Base-by-base conservation (phyloP, 2,329 filamentous ascomycete species). In the Penicillium sp. region DNA sequence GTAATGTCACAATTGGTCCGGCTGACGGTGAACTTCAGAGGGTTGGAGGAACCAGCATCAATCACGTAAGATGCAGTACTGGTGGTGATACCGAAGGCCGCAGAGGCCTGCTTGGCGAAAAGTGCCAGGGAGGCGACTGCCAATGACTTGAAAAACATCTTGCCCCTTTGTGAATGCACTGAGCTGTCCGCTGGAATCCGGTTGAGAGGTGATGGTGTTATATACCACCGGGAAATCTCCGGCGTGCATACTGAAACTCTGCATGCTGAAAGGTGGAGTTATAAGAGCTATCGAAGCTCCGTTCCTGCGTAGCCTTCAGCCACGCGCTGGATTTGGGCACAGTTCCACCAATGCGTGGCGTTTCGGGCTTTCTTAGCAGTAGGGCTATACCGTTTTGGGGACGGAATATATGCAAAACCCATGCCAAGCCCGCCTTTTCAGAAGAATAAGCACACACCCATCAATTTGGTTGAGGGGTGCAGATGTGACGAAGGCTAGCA, bases 1-100 rank as follows among this genome's bases (percentile, higher is more conserved):
- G 79, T 86, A 67, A 88, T 84, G 60, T 87, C 85, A 60, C 85
- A 87, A 66, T 74, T 86, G 14, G 74, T 75, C 44, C 77, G 74
- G 59, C 73, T 79, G 46, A 85, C 77, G 3, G 77, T 78, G 58
- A 84, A 79, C 36, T 79, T 68, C 48, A 85, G 71, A 3, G 79
- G 53, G 57, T 83, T 81, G 31, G 73, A 53, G 10, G 76, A 79
- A 39, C 76, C 79, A 46, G 79, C 75, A 64, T 82, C 78, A 52
- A 82, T 70, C 47, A 79, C 67, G 54, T 77, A 80, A 57, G 64
- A 55, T 34, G 32, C 34, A 18, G 44, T 45, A 42, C 49, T 61
- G 8, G 62, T 59, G 3, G 65, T 68, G 24, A 69, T 48, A 11
- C 67, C 67, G 48, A 70, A 70, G 14, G 66, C 67, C 9, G 67